phyloP scores from a whole-genome alignment of 148 eudicot genomes.

The Mesembryanthemum crystallinum region DNA sequence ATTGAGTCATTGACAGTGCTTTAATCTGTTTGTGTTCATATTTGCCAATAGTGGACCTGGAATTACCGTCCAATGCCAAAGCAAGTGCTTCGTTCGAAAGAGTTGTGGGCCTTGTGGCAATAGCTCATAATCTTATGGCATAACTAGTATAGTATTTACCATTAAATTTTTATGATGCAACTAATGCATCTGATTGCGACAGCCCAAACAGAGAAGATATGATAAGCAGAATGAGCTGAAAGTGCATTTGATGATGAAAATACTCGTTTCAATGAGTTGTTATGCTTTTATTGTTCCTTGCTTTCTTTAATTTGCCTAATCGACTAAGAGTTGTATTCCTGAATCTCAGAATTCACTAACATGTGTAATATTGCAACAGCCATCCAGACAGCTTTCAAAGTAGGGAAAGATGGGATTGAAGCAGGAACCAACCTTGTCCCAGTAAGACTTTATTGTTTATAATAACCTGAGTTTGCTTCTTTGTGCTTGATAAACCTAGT shows the following conservation, averaged over 20 bases:
- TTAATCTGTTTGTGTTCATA: too few species aligned
- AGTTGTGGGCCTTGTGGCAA: neutral
- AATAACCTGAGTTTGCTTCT: neutral
- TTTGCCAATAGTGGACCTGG: neutral
- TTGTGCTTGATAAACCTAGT: neutral
- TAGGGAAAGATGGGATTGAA: constrained; percentile 87
- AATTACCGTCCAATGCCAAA: neutral
- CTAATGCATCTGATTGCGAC: neutral
- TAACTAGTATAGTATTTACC: neutral
- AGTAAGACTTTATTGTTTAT: constrained; percentile 45
- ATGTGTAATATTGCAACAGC: constrained; percentile 35
- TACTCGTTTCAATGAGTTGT: neutral
- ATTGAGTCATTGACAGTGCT: neutral
- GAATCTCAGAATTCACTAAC: constrained; percentile 7
- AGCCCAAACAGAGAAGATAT: neutral
- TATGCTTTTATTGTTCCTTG: neutral
- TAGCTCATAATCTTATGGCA: neutral
- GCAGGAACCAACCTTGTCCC: constrained; percentile 94
- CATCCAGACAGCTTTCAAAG: constrained; percentile 62
- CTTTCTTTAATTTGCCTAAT: too few species aligned
- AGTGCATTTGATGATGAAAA: neutral
- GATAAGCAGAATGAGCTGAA: neutral
- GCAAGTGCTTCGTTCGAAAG: too few species aligned
- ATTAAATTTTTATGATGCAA: neutral
- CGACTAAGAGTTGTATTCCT: neutral